Percentiles rank a stretch among this genome's conserved stretches.
phyloP scores from a whole-genome alignment of 495 filamentous ascomycete species.

The Talaromyces trachyspermus region DNA sequence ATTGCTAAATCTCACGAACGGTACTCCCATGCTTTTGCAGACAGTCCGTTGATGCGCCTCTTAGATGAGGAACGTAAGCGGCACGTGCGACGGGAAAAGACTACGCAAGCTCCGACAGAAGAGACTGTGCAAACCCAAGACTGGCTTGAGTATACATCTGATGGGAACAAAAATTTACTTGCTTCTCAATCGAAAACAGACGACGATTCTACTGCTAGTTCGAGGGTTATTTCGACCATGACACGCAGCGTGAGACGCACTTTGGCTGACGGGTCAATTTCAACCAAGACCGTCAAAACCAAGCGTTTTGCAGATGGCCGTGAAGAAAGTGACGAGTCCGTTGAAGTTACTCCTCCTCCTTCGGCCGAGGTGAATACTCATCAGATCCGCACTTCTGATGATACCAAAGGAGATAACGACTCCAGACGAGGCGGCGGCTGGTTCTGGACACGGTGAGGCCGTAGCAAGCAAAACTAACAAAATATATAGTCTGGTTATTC shows the following conservation, averaged over 20 bases:
- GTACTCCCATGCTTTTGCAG: constrained; percentile 15
- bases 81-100: constrained; percentile 11
- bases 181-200: constrained; percentile 3
- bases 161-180: constrained; percentile 20
- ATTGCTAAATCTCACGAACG: constrained; percentile 26
- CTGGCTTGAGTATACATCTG: constrained; percentile 27
- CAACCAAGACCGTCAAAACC: constrained; percentile 52
- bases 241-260: constrained; percentile 48
- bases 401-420: neutral
- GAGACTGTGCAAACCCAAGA: constrained; percentile 19
- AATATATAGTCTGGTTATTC: no score
- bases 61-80: constrained; percentile 25
- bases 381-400: neutral
- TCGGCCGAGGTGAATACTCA: neutral
- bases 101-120: constrained; percentile 9
- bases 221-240: constrained; percentile 47
- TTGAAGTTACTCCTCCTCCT: constrained; percentile 23
- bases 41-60: constrained; percentile 30
- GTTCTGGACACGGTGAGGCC: constrained; percentile 7
- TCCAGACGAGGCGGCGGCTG: constrained; percentile 5
- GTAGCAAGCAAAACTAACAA: no score
- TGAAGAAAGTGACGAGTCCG: constrained; percentile 48
- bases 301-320: constrained; percentile 57
- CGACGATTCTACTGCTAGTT: constrained; percentile 4
- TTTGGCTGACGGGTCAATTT: constrained; percentile 52